Evolutionary conservation across 768 basidiomycete species (phyloP), one percentile per base, ranked within the genome.

Genomic region (Termitomyces sp.): DNA sequence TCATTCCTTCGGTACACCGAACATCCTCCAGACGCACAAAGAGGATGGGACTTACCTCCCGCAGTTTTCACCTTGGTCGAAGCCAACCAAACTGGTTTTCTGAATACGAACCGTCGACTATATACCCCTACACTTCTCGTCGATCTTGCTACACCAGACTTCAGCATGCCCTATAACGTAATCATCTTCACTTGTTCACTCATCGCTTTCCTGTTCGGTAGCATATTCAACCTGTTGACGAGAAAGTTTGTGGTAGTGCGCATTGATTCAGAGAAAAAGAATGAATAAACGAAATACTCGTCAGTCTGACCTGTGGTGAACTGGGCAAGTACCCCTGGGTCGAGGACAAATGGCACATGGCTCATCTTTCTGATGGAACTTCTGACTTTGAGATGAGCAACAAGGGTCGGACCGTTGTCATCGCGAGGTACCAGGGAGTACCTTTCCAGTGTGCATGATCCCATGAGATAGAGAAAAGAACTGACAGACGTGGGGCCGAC

Each of bases 151-250:
- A 93, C 93, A 35, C 97, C 96, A 0, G 97, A 98, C 69, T 98
- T 98, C 68, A 94, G 91, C 69, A 98, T 98, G 97, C 97, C 97
- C 1, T 98, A 98, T 74, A 99, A 98, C 72, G 96, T 98, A 45
- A 98, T 98, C 70, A 98, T 98, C 64, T 88, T 98, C 76, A 93
- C 83, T 56, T 92, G 88, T 66, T 93, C 93, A 10, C 74, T 98
- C 41, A 80, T 97, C 51, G 93, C 95, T 45, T 83, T 97, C 60
- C 84, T 95, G 53, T 98, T 99, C 70, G 97, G 96, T 55, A 90
- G 84, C 63, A 71, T 96, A 45, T 93, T 98, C 72, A 98, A 98
- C 64, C 67, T 85, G 47, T 71, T 98, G 69, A 90, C 90, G 45
- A 72, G 96, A 59, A 80, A 80, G 63, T 93, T 93, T 77, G 81